These are phyloP conservation scores for Eurotiales sp. DNA, from an alignment of 2,329 filamentous ascomycete species.

Conservation along the genomic window DNA sequence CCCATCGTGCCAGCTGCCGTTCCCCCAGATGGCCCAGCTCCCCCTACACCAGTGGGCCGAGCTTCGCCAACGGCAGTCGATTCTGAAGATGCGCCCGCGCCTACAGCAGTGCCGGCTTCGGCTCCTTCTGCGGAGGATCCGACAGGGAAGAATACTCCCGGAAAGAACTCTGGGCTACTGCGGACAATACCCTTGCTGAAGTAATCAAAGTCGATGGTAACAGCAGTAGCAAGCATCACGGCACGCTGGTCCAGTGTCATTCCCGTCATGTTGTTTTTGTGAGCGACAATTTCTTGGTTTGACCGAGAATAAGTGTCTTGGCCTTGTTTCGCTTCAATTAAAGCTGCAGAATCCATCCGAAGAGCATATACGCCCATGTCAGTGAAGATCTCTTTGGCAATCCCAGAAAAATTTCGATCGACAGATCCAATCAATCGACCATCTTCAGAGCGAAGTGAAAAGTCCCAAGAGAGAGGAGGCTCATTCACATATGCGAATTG, in stretches of 20 bases:
- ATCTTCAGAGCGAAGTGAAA: constrained; percentile 53
- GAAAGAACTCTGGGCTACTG: constrained; percentile 50
- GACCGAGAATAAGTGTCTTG: constrained; percentile 38
- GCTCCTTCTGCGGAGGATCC: constrained; percentile 32
- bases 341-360: constrained; percentile 58
- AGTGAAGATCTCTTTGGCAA: constrained; percentile 62
- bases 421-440: constrained; percentile 55
- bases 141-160: constrained; percentile 47
- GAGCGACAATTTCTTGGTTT: constrained; percentile 19
- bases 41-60: constrained; percentile 41
- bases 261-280: constrained; percentile 34
- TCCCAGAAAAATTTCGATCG: constrained; percentile 61
- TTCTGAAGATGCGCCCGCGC: constrained; percentile 23
- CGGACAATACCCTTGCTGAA: constrained; percentile 65
- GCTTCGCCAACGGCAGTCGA: constrained; percentile 28
- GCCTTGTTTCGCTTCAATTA: constrained; percentile 35
- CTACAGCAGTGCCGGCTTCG: constrained; percentile 29
- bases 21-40: constrained; percentile 31
- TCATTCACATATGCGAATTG: constrained; percentile 63
- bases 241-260: constrained; percentile 65
- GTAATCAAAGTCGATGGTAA: constrained; percentile 64
- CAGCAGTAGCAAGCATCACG: constrained; percentile 63
- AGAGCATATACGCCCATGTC: constrained; percentile 63
- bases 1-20: constrained; percentile 54
- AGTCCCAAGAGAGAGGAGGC: constrained; percentile 63